These are phyloP conservation scores for Epichloe gansuensis DNA, from an alignment of 2,329 filamentous ascomycete genomes.

Conservation along the genomic window DNA sequence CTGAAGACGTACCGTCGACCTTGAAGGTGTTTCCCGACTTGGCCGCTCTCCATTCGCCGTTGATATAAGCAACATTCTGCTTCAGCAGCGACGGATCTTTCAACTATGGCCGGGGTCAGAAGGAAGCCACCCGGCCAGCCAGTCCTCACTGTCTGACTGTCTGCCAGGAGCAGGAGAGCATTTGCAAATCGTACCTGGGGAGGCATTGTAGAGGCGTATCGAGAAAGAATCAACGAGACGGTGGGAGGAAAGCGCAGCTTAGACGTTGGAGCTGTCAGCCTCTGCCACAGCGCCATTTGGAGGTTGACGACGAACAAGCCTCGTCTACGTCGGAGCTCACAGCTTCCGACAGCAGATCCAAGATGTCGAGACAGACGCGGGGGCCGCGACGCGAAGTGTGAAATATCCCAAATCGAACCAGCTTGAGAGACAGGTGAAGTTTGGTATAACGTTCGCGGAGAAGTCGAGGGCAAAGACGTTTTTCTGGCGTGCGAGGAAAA, in stretches of 20 bases:
- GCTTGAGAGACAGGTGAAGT: no score
- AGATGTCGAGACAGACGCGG: background rate
- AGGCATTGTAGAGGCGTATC: constrained; percentile 35
- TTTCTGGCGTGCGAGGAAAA: no score
- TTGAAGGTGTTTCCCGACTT: constrained; percentile 86
- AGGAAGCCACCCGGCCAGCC: background rate
- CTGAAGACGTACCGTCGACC: constrained; percentile 48
- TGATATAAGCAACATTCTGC: constrained; percentile 69
- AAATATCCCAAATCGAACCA: no score
- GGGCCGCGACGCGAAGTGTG: no score
- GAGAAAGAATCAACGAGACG: constrained; percentile 16
- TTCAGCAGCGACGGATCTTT: constrained; percentile 76
- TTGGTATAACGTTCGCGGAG: background rate
- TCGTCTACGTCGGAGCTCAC: background rate
- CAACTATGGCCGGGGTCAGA: constrained; percentile 35
- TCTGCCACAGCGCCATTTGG: constrained; percentile 21
- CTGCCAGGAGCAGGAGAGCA: background rate
- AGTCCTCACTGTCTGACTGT: background rate
- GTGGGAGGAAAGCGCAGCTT: constrained; percentile 18
- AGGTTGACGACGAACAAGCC: background rate
- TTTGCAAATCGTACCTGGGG: constrained; percentile 25
- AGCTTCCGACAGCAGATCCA: background rate
- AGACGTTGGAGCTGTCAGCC: constrained; percentile 16
- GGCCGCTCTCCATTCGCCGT: constrained; percentile 83
- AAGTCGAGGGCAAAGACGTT: background rate